Conservation (phyloP, 306 rosid genomes). For the Dryas alaskensis region DNA sequence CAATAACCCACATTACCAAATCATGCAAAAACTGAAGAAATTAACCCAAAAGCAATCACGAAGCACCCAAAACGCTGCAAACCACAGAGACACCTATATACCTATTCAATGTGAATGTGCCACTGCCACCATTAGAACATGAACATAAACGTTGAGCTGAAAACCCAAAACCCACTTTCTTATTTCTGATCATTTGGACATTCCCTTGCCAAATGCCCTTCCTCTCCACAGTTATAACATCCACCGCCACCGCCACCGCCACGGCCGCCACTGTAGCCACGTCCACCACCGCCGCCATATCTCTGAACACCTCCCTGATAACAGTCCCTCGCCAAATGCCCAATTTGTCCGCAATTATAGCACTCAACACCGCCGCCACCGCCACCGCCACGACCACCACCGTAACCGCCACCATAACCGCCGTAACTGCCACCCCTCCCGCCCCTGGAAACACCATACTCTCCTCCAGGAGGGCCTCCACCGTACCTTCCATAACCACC, state of each 20-base stretch:
- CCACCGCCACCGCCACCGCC: constrained; percentile 33
- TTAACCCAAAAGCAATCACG: constrained; percentile 24
- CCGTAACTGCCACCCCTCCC: constrained; percentile 54
- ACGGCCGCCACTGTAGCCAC: constrained; percentile 24
- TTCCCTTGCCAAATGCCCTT: constrained; percentile 84
- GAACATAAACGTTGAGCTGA: not conserved
- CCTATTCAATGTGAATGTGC: not conserved
- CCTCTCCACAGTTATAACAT: constrained; percentile 71
- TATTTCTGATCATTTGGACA: constrained; percentile 46
- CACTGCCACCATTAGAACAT: not conserved
- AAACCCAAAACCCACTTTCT: constrained; percentile 11
- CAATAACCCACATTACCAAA: constrained; percentile 21
- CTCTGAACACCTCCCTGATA: constrained; percentile 14
- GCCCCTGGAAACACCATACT: constrained; percentile 20
- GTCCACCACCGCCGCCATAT: constrained; percentile 24
- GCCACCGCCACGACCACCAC: constrained; percentile 23
- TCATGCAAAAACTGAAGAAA: constrained; percentile 21
- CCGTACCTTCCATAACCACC: constrained; percentile 31
- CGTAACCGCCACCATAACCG: constrained; percentile 19
- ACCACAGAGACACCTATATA: constrained; percentile 8
- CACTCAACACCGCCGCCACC: constrained; percentile 40
- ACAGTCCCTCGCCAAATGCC: constrained; percentile 67
- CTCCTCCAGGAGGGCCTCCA: not conserved
- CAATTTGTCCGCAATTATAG: constrained; percentile 59
- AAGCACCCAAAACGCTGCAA: constrained; percentile 19